Percentiles rank a stretch among this genome's conserved stretches.
Conservation (phyloP, 2,329 filamentous ascomycete species). For the Sclerotinia trifoliorum region DNA sequence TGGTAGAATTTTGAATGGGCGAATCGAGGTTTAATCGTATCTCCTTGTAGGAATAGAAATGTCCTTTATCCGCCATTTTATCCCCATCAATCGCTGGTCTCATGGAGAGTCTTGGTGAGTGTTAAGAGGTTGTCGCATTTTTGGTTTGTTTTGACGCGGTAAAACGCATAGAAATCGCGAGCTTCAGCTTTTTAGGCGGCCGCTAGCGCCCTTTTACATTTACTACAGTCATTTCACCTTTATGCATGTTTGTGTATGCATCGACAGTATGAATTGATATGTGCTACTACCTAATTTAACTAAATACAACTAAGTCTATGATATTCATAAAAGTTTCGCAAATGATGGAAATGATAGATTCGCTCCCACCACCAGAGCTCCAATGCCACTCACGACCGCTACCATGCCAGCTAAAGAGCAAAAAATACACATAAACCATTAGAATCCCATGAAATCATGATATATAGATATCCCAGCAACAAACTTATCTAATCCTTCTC, state of each 20-base stretch:
- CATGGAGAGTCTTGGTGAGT: slow-evolving; percentile 24
- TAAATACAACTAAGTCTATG: slow-evolving; percentile 6
- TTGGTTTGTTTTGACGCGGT: slow-evolving; percentile 28
- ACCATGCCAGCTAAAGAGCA: slow-evolving; percentile 12
- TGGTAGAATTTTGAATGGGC: slow-evolving; percentile 64
- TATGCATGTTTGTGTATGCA: neutral
- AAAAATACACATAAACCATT: slow-evolving; percentile 7
- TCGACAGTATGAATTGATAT: neutral
- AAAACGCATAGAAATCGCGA: slow-evolving; percentile 23
- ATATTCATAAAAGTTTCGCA: neutral
- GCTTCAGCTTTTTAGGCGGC: slow-evolving; percentile 26
- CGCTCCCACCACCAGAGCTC: neutral
- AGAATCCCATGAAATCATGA: slow-evolving; percentile 7
- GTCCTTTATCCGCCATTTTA: slow-evolving; percentile 64
- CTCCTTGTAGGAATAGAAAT: slow-evolving; percentile 77
- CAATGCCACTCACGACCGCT: slow-evolving; percentile 26
- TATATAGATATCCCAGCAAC: neutral
- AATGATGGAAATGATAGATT: slow-evolving; percentile 12
- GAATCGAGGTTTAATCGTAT: slow-evolving; percentile 80
- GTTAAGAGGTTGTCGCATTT: slow-evolving; percentile 33
- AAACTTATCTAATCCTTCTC: slow-evolving; percentile 65
- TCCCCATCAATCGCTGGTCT: slow-evolving; percentile 53
- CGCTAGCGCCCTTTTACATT: slow-evolving; percentile 25
- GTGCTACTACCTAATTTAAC: slow-evolving; percentile 5
- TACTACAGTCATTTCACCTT: neutral